Evolutionary conservation across 768 basidiomycete genomes (phyloP), one percentile per base, ranked within the genome.

Genomic region (Leccinum olivaceopallidum): DNA sequence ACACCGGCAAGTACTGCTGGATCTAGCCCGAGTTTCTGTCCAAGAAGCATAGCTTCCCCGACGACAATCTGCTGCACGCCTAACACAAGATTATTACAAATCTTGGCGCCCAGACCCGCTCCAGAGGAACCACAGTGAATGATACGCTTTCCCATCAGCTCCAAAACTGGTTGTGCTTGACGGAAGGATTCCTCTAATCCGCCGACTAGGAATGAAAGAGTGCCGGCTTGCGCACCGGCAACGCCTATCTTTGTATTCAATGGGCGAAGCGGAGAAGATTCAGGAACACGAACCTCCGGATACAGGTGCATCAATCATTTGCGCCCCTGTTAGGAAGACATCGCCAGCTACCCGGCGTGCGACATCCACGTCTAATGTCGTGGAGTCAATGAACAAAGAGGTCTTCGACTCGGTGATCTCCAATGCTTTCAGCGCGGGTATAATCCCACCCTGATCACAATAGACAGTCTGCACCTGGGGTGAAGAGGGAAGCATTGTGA

Each of bases 401-500:
- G 68, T 63, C 30, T 75, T 71, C 32, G 74, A 58, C 14, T 80
- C 77, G 1, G 66, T 65, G n/a, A 65, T 68, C 2, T 74, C 53
- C 42, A 94, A 68, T 18, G 74, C 77, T 55, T 76, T 77, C 53
- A 96, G 76, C 0, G 85, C 81, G 5, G 88, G 81, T 59, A 92
- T 76, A 56, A 95, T 84, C 0, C 87, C 87, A n/a, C 77, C 76
- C 52, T 74, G 74, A 47, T 80, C 79, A 22, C 79, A 68, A 72
- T 95, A 96, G 10, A 95, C 94, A 54, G 80, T 75, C 55, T 84
- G 79, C 47, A 97, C 94, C 65, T 98, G 90, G 0, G 93, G 91
- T 7, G 93, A 92, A 1, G 94, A 95, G 0, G 95, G 95, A 2
- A 98, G 80, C 93, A 96, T 95, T 6, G 94, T 95, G 55, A 98